Conservation (phyloP, 177 flowering plant species). For the Vitis hybrid region DNA sequence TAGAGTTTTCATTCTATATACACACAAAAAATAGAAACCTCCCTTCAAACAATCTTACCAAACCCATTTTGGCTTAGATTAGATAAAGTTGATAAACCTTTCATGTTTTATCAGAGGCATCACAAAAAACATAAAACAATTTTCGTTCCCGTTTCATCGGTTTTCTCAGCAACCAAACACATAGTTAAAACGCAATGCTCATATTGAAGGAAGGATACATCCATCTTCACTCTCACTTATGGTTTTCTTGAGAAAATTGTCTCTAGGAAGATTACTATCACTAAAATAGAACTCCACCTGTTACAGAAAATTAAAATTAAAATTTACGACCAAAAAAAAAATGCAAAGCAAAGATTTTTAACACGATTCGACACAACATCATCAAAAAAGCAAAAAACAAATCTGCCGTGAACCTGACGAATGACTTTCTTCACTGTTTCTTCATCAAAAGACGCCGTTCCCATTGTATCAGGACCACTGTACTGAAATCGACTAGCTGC, state of each 20-base stretch:
- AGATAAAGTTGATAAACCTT: too few relatives aligned
- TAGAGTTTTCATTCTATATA: too few relatives aligned
- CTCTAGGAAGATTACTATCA: slow-evolving; percentile 87
- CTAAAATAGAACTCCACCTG: slow-evolving; percentile 95
- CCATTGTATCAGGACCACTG: slow-evolving; percentile 40
- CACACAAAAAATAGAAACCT: too few relatives aligned
- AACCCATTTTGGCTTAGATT: too few relatives aligned
- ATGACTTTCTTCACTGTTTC: slow-evolving; percentile 68
- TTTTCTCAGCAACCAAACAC: too few relatives aligned
- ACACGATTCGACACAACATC: neutral
- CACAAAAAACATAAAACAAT: too few relatives aligned
- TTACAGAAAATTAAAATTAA: neutral
- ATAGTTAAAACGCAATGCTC: too few relatives aligned
- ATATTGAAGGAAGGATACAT: slow-evolving; percentile 50
- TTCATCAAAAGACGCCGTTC: slow-evolving; percentile 44
- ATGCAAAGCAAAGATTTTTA: neutral
- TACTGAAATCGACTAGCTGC: too few relatives aligned
- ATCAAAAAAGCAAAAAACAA: neutral
- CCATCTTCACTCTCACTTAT: slow-evolving; percentile 74
- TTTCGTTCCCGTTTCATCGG: too few relatives aligned
- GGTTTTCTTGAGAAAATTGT: slow-evolving; percentile 58
- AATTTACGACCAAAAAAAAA: neutral
- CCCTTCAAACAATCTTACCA: too few relatives aligned
- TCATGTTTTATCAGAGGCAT: too few relatives aligned
- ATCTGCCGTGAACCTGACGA: slow-evolving; percentile 55